Conservation (phyloP, 1,139 yeast genomes). For the Diutina scorzettiae region DNA sequence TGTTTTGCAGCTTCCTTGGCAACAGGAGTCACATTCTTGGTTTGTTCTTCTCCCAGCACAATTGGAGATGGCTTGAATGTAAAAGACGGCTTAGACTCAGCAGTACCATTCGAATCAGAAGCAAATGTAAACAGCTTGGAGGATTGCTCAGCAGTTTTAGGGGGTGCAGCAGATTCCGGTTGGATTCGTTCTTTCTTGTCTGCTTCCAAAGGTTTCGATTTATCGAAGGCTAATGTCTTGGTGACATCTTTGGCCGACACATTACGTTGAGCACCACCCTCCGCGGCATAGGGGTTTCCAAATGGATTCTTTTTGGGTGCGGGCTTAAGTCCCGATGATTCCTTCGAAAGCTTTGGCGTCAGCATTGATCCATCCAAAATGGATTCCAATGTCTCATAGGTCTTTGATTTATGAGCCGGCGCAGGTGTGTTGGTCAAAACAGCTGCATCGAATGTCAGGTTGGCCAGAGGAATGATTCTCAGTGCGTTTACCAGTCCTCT, state of each 20-base stretch:
- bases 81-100: too few relatives aligned
- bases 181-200: too few relatives aligned
- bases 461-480: conserved; percentile 10
- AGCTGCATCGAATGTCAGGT: conserved; percentile 6
- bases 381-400: conserved; percentile 53
- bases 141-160: too few relatives aligned
- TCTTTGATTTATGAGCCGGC: conserved; percentile 6
- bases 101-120: too few relatives aligned
- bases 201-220: conserved; percentile 7
- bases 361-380: conserved; percentile 36
- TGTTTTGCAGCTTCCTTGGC: too few relatives aligned
- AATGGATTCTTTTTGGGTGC: conserved; percentile 7
- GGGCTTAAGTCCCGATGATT: conserved; percentile 1
- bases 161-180: too few relatives aligned
- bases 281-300: conserved; percentile 9
- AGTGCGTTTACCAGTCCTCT: neutral
- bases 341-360: neutral
- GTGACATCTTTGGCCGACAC: conserved; percentile 27
- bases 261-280: conserved; percentile 7
- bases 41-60: too few relatives aligned
- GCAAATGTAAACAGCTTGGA: too few relatives aligned
- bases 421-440: conserved; percentile 6
- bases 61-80: too few relatives aligned
- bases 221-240: conserved; percentile 25
- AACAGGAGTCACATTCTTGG: too few relatives aligned